Evolutionary conservation across 2,329 filamentous ascomycete species (phyloP), one percentile per base, ranked within the genome.

Genomic region (Byssothecium circinans): DNA sequence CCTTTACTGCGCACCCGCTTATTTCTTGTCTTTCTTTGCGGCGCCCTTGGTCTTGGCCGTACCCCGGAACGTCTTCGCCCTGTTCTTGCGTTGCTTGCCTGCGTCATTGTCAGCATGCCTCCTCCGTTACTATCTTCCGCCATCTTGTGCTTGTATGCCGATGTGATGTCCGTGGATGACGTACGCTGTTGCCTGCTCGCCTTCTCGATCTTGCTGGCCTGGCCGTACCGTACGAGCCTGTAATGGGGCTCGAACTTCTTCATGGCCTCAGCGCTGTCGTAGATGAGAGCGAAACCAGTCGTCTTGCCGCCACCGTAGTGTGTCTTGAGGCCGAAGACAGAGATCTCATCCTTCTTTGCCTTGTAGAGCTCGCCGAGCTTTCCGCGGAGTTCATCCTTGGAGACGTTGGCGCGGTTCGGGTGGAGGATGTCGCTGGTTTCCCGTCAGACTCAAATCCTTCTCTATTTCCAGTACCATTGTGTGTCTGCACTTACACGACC

Each of bases 81-180:
- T 86, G 89, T 99, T 99, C 90, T 99, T 99, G 83, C 94, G 89
- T 83, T 97, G 94, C 85, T 99, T 99, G 87, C 92, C 92, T 97
- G 79, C 82, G 43, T 36, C 33, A 42, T 32, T 54, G 66, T 70
- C 62, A 70, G 62, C 57, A 60, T 61, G 27, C 45, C 17, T 67
- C 48, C 47, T 50, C 40, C 32, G 37, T 36, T 41, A 48, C 27
- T 6, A 51, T 42, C 11, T 41, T 50, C 44, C 29, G 47, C n/a
- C 43, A 46, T 27, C 20, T 39, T 41, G 49, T 42, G 41, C 33
- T 44, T 42, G 29, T 46, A 45, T 38, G 14, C 43, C 41, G 48
- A 48, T 23, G 32, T 39, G 47, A 8, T 52, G 46, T 18, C 12
- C 10, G 38, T 34, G 45, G 49, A 45, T 40, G 45, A 95, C 92